phyloP scores from a whole-genome alignment of 163 green algal species.

The Prototheca wickerhamii region DNA sequence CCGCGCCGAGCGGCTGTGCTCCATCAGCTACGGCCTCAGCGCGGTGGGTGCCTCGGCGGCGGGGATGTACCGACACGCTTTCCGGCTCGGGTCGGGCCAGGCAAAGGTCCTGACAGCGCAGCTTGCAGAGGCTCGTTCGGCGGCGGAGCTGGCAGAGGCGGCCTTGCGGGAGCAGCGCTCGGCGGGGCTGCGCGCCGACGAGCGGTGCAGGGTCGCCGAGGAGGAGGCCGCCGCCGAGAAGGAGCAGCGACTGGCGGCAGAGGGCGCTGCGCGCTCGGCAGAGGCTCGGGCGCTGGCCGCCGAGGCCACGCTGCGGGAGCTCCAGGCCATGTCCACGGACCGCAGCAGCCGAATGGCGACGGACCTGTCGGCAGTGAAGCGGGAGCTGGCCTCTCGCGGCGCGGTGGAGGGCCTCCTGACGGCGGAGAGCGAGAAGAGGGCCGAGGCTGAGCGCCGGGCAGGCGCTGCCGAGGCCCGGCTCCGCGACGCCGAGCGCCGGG shows the following conservation, averaged over 20 bases:
- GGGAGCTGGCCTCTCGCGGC: not conserved
- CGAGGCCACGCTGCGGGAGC: not conserved
- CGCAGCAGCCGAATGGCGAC: not conserved
- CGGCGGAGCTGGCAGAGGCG: no score
- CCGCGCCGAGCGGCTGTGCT: conserved; percentile 6
- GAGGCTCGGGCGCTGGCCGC: not conserved
- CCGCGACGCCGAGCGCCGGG: no score
- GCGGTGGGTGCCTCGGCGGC: not conserved
- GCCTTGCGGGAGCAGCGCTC: no score
- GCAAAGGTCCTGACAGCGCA: not conserved
- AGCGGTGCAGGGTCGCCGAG: not conserved
- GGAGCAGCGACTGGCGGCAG: not conserved
- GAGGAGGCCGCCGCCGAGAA: not conserved
- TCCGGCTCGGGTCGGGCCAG: not conserved
- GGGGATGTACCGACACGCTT: not conserved
- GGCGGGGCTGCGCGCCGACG: no score
- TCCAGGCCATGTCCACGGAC: not conserved
- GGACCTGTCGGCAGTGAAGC: not conserved
- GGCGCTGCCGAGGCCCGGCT: not conserved
- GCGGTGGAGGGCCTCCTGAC: not conserved
- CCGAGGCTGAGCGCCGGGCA: not conserved
- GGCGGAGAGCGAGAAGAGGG: not conserved
- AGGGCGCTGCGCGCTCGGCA: not conserved
- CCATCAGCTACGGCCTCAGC: not conserved
- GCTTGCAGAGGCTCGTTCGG: no score